These are phyloP conservation scores for Claviceps africana DNA, from an alignment of 2,329 filamentous ascomycete species.

Conservation along the genomic window DNA sequence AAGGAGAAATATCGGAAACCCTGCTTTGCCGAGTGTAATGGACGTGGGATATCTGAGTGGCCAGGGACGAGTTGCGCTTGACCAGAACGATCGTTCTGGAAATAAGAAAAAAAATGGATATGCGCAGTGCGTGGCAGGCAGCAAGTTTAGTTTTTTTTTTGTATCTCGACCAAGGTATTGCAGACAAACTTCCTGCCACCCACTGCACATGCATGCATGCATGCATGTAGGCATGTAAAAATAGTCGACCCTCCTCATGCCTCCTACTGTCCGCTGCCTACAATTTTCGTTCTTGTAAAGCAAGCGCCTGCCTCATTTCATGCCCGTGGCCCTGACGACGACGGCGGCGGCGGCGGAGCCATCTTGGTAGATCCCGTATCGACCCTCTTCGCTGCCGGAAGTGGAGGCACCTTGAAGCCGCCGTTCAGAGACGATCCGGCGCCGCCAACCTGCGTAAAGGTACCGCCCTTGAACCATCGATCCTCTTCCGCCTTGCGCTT, in stretches of 20 bases:
- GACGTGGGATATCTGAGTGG: not conserved
- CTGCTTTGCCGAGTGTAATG: not conserved
- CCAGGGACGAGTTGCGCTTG: too few species aligned
- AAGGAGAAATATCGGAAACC: not conserved
- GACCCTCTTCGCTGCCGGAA: constrained; percentile 62
- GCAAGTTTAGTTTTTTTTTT: too few species aligned
- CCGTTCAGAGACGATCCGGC: constrained; percentile 27
- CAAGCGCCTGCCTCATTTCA: too few species aligned
- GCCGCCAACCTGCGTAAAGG: constrained; percentile 71
- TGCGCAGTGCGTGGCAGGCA: too few species aligned
- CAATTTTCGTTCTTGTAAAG: too few species aligned
- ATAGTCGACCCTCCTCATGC: not conserved
- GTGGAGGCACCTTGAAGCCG: constrained; percentile 69
- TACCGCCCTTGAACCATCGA: constrained; percentile 93
- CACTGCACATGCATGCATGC: too few species aligned
- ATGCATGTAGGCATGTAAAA: too few species aligned
- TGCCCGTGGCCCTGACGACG: not conserved
- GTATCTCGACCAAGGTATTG: too few species aligned
- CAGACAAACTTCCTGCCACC: too few species aligned
- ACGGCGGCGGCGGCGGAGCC: constrained; percentile 22
- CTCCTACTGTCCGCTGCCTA: too few species aligned
- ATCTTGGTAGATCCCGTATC: constrained; percentile 23
- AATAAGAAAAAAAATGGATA: too few species aligned
- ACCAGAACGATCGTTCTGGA: not conserved
- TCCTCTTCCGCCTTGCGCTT: constrained; percentile 93